Conservation (phyloP, 2,329 filamentous ascomycete species). For the Metarhizium sp. region DNA sequence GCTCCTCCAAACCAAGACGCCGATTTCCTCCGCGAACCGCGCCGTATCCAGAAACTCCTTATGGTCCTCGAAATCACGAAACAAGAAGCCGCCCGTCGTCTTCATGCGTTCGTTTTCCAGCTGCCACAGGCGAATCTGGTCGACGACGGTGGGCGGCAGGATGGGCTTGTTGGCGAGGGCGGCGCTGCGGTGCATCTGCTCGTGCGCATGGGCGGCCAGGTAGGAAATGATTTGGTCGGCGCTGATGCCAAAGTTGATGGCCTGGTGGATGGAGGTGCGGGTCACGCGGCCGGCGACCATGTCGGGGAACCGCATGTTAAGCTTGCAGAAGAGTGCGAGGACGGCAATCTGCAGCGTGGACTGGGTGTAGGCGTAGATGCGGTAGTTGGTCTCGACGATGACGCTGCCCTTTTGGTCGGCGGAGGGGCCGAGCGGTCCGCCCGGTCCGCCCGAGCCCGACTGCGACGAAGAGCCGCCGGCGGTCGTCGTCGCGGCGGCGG, state of each 20-base stretch:
- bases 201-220: conserved; percentile 84
- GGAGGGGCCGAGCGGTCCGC: conserved; percentile 23
- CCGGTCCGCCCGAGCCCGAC: neutral
- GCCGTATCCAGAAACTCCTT: conserved; percentile 63
- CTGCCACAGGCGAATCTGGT: conserved; percentile 97
- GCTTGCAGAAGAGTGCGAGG: conserved; percentile 77
- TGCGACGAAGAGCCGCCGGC: conserved; percentile 25
- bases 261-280: conserved; percentile 76
- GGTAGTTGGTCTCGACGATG: conserved; percentile 96
- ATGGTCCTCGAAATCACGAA: conserved; percentile 72
- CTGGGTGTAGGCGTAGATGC: conserved; percentile 91
- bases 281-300: conserved; percentile 89
- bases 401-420: conserved; percentile 65
- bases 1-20: conserved; percentile 81
- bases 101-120: conserved; percentile 93
- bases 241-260: conserved; percentile 85
- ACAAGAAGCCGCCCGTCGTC: conserved; percentile 72
- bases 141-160: conserved; percentile 88
- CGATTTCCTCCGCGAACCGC: conserved; percentile 80
- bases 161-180: conserved; percentile 54
- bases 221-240: conserved; percentile 93
- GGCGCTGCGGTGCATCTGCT: conserved; percentile 72
- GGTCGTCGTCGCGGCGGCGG: conserved; percentile 31
- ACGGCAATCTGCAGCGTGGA: conserved; percentile 93
- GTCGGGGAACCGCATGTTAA: conserved; percentile 87